phyloP scores from a whole-genome alignment of 2,329 filamentous ascomycete genomes.

The Microsporum canis region DNA sequence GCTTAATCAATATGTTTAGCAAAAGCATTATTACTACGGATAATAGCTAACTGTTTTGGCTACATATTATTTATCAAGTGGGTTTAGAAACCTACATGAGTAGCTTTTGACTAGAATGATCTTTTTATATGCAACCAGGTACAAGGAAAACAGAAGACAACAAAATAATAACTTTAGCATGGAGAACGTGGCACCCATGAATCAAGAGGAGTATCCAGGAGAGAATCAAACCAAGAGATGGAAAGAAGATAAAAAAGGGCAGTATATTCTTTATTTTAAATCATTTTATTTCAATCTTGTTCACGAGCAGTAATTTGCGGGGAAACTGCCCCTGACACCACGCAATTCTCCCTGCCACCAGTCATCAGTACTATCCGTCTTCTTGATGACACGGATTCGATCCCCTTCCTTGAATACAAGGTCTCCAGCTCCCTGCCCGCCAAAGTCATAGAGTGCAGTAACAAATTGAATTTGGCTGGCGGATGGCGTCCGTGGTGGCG shows the following conservation, averaged over 20 bases:
- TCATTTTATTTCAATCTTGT: background rate
- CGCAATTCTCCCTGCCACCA: constrained; percentile 77
- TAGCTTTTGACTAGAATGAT: background rate
- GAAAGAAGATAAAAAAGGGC: background rate
- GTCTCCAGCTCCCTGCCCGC: constrained; percentile 58
- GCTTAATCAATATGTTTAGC: background rate
- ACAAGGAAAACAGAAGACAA: background rate
- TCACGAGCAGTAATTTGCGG: constrained; percentile 65
- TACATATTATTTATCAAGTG: too few relatives aligned
- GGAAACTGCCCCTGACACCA: constrained; percentile 60
- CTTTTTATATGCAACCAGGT: background rate
- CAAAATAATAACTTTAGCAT: background rate
- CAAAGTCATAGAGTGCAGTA: constrained; percentile 64
- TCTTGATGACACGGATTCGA: constrained; percentile 63
- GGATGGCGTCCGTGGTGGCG: constrained; percentile 48
- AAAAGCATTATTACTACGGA: too few relatives aligned
- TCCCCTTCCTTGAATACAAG: constrained; percentile 67
- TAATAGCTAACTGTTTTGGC: too few relatives aligned
- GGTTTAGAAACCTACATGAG: background rate
- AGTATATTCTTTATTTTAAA: background rate
- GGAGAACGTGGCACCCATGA: background rate
- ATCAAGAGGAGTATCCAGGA: background rate
- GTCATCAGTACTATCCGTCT: constrained; percentile 67
- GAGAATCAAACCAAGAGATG: background rate
- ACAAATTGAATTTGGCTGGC: constrained; percentile 46